Percentiles rank a stretch among this genome's conserved stretches.
Evolutionary conservation across 495 filamentous ascomycete genomes (phyloP).

Genomic region (Neohortaea acidophila): DNA sequence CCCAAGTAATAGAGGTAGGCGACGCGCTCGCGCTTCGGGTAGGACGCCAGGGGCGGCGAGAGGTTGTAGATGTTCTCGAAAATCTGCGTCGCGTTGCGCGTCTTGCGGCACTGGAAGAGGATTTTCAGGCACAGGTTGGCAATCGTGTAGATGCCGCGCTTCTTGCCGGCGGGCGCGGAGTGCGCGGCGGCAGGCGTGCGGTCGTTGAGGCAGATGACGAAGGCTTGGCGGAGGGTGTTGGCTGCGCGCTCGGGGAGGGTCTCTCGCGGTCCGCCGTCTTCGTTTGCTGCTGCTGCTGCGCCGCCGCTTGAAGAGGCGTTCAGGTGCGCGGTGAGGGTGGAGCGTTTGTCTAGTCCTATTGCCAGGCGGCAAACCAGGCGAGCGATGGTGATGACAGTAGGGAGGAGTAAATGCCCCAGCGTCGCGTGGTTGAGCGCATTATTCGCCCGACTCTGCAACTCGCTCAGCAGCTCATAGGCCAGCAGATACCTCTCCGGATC

Average conservation of each 20-base stretch:
- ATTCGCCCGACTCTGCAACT: constrained; percentile 51
- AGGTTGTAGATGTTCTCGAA: constrained; percentile 76
- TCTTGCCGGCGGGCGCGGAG: constrained; percentile 62
- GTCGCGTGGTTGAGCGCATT: constrained; percentile 64
- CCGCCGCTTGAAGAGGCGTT: constrained; percentile 28
- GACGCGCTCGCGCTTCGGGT: constrained; percentile 75
- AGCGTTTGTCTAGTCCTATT: constrained; percentile 61
- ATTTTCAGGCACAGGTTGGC: constrained; percentile 84
- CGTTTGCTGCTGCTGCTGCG: constrained; percentile 13
- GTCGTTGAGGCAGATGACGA: constrained; percentile 80
- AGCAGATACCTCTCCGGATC: constrained; percentile 51
- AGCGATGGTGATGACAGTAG: constrained; percentile 61
- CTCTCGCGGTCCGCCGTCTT: constrained; percentile 44
- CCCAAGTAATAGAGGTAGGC: constrained; percentile 93
- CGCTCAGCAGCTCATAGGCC: constrained; percentile 58
- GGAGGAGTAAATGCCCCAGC: constrained; percentile 62
- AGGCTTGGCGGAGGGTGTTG: constrained; percentile 75
- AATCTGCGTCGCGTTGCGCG: constrained; percentile 59
- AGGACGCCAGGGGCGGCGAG: constrained; percentile 60
- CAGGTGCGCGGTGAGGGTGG: constrained; percentile 49
- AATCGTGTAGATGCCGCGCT: constrained; percentile 73
- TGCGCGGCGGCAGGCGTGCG: constrained; percentile 29
- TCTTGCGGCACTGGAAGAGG: constrained; percentile 60
- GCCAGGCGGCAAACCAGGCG: constrained; percentile 61
- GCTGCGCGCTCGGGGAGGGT: constrained; percentile 72